phyloP scores from a whole-genome alignment of 108 stramenopile species.

The Skeletonema marinoi region DNA sequence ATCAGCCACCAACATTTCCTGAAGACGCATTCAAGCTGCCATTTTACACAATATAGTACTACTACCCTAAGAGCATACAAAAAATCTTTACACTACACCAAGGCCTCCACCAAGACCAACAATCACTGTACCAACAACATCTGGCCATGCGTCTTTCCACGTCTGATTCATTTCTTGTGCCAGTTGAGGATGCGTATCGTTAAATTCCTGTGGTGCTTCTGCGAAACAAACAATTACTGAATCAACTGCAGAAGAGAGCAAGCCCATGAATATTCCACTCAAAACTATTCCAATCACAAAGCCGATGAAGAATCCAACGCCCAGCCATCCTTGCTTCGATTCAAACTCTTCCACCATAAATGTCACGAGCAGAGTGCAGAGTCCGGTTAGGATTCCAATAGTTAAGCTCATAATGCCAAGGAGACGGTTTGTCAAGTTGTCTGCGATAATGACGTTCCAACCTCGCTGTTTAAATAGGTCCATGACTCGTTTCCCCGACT shows the following conservation, averaged over 20 bases:
- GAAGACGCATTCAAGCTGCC: constrained; percentile 19
- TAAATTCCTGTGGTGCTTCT: constrained; percentile 51
- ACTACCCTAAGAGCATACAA: background rate
- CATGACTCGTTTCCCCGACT: constrained; percentile 67
- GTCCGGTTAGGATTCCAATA: constrained; percentile 33
- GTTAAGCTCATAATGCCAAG: constrained; percentile 26
- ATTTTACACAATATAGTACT: constrained; percentile 8
- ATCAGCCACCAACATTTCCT: constrained; percentile 31
- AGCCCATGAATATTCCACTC: constrained; percentile 37
- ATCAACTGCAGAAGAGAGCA: constrained; percentile 70
- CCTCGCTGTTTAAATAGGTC: constrained; percentile 61
- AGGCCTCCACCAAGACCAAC: constrained; percentile 27
- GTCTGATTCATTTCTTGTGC: constrained; percentile 34
- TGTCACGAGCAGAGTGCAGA: constrained; percentile 24
- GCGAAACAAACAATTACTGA: constrained; percentile 86
- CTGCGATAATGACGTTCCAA: constrained; percentile 70
- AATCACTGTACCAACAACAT: constrained; percentile 15
- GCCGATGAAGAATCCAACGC: constrained; percentile 30
- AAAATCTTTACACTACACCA: constrained; percentile 14
- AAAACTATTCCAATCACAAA: constrained; percentile 42
- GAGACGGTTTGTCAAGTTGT: constrained; percentile 55
- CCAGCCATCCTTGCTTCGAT: constrained; percentile 26
- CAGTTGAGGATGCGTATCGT: constrained; percentile 34
- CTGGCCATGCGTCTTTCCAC: constrained; percentile 40
- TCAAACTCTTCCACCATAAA: constrained; percentile 29